Conservation (phyloP, 352 stramenopile genomes). For the Phytophthora meadii region DNA sequence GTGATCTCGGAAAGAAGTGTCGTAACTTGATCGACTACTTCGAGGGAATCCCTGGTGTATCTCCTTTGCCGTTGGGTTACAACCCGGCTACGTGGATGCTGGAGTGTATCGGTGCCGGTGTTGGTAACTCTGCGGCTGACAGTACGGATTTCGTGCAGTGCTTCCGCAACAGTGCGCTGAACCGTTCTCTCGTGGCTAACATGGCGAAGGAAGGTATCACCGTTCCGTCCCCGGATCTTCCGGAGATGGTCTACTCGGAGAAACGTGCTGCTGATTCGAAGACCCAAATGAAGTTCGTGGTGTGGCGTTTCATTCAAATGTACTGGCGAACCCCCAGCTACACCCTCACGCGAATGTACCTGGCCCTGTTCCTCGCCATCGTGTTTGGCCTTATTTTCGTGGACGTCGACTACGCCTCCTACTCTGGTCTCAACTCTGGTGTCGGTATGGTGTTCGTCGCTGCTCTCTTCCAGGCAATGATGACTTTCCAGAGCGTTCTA, state of each 20-base stretch:
- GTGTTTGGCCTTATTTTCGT: conserved; percentile 78
- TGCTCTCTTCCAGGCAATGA: conserved; percentile 67
- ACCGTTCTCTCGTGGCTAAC: conserved; percentile 4
- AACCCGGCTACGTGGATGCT: conserved; percentile 42
- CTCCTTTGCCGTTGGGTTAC: conserved; percentile 45
- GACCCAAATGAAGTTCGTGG: conserved; percentile 39
- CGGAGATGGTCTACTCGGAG: conserved; percentile 35
- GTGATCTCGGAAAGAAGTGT: conserved; percentile 41
- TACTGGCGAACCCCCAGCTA: conserved; percentile 71
- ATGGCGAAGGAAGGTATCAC: conserved; percentile 36
- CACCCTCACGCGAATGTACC: conserved; percentile 65
- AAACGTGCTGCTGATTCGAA: conserved; percentile 32
- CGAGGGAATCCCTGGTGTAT: conserved; percentile 23
- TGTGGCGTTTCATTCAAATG: conserved; percentile 39
- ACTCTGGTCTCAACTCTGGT: conserved; percentile 41
- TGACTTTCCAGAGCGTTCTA: conserved; percentile 74
- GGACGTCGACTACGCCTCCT: conserved; percentile 41
- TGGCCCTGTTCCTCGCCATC: conserved; percentile 70
- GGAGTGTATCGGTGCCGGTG: conserved; percentile 55
- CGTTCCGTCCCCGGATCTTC: conserved; percentile 25
- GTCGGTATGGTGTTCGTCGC: conserved; percentile 67
- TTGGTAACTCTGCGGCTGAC: conserved; percentile 14
- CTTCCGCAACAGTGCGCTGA: conserved; percentile 24
- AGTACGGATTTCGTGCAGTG: conserved; percentile 30
- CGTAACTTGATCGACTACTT: conserved; percentile 51